These are phyloP conservation scores for Ramaria sp. DNA, from an alignment of 768 basidiomycete species.

Conservation along the genomic window DNA sequence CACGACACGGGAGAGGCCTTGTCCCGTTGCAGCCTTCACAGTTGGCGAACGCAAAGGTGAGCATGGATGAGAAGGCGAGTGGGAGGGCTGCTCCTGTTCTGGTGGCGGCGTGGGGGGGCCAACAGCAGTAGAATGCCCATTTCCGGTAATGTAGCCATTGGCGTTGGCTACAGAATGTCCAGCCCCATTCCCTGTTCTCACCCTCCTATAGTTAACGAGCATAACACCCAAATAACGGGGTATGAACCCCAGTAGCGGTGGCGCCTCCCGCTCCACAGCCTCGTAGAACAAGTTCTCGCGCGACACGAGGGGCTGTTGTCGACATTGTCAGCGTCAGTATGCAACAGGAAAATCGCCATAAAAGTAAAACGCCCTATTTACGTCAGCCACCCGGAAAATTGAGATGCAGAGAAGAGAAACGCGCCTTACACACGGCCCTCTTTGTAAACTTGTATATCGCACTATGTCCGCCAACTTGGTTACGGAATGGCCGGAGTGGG, in stretches of 20 bases:
- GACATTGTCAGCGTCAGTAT: constrained; percentile 16
- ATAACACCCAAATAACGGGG: constrained; percentile 99
- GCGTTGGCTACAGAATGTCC: too few species aligned
- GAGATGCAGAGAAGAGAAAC: not conserved
- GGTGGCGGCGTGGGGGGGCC: constrained; percentile 11
- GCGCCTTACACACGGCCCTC: constrained; percentile 90
- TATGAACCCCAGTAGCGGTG: constrained; percentile 85
- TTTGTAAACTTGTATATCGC: constrained; percentile 98
- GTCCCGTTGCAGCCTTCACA: constrained; percentile 18
- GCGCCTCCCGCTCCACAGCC: constrained; percentile 87
- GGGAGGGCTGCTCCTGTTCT: constrained; percentile 12
- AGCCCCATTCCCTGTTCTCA: too few species aligned
- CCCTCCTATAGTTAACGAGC: constrained; percentile 90
- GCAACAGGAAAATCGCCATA: not conserved
- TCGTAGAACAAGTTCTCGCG: constrained; percentile 98
- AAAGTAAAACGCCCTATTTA: not conserved
- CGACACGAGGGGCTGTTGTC: constrained; percentile 80
- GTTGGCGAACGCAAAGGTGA: constrained; percentile 20
- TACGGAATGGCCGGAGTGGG: constrained; percentile 88
- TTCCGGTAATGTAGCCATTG: too few species aligned
- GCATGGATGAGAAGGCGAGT: constrained; percentile 20
- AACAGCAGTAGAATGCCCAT: not conserved
- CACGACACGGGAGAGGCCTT: constrained; percentile 25
- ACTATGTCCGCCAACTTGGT: constrained; percentile 96
- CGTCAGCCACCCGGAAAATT: not conserved